These are phyloP conservation scores for Botryotinia convoluta DNA, from an alignment of 2,329 filamentous ascomycete genomes.

Conservation along the genomic window DNA sequence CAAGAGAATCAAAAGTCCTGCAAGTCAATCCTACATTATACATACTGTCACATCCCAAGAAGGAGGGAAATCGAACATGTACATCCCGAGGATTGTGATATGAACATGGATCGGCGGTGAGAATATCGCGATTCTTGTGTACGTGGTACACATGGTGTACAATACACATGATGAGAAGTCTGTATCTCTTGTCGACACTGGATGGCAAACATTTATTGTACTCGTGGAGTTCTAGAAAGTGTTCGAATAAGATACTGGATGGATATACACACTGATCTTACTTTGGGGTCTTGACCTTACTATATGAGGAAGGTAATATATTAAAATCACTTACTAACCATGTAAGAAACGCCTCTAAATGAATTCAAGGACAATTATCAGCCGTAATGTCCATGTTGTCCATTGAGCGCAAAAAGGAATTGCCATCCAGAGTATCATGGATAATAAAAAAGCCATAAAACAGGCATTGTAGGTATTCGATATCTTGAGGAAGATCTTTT, in stretches of 20 bases:
- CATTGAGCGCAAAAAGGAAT: not conserved
- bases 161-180: not conserved
- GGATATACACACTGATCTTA: not conserved
- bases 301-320: not conserved
- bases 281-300: not conserved
- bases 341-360: constrained; percentile 4
- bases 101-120: constrained; percentile 7
- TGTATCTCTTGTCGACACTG: not conserved
- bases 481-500: not conserved
- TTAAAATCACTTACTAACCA: not conserved
- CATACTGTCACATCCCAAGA: not conserved
- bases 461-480: not conserved
- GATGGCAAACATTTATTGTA: not conserved
- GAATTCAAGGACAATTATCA: not conserved
- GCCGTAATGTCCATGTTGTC: not conserved
- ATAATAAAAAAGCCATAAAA: not conserved
- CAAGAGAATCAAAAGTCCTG: not conserved
- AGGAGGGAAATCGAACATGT: not conserved
- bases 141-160: not conserved
- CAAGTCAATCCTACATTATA: constrained; percentile 8
- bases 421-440: not conserved
- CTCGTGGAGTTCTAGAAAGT: not conserved
- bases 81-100: constrained; percentile 8
- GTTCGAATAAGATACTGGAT: not conserved
- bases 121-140: not conserved